Conservation (phyloP, 176 grass and related monocot genomes). For the Eragrostis nindensis region DNA sequence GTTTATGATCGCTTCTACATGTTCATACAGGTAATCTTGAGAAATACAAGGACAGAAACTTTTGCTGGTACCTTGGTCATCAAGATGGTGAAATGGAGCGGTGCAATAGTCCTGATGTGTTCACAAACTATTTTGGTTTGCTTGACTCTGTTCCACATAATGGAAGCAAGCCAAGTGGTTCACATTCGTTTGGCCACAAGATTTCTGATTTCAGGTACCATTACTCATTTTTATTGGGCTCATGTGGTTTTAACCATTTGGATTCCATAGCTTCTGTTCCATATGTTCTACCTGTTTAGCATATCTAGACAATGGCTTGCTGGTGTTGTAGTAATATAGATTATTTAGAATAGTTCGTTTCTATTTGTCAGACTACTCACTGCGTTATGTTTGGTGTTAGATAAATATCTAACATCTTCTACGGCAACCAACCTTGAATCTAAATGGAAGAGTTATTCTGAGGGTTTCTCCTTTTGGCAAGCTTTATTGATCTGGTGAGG, state of each 20-base stretch:
- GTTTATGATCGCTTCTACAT: slow-evolving; percentile 36
- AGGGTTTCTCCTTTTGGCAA: slow-evolving; percentile 10
- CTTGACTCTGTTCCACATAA: slow-evolving; percentile 81
- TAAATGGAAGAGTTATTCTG: slow-evolving; percentile 18
- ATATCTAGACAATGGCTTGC: not conserved
- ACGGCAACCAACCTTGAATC: not conserved
- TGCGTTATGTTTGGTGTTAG: not conserved
- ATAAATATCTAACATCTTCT: slow-evolving; percentile 1
- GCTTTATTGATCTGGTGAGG: slow-evolving; percentile 26
- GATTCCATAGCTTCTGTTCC: not conserved
- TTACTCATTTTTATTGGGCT: slow-evolving; percentile 11
- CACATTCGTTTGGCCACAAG: slow-evolving; percentile 67
- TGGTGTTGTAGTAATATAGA: slow-evolving; percentile 10
- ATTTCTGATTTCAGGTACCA: slow-evolving; percentile 82
- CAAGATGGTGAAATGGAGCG: slow-evolving; percentile 70
- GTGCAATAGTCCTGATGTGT: slow-evolving; percentile 79
- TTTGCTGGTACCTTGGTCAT: slow-evolving; percentile 83
- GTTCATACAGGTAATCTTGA: slow-evolving; percentile 64
- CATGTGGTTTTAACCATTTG: not conserved
- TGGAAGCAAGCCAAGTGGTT: slow-evolving; percentile 55
- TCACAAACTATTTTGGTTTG: slow-evolving; percentile 85
- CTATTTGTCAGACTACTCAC: not conserved
- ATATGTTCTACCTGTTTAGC: not conserved
- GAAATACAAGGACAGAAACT: slow-evolving; percentile 79
- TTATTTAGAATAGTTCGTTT: slow-evolving; percentile 34